phyloP scores from a whole-genome alignment of 306 rosid species.

The Quercus mongolica region DNA sequence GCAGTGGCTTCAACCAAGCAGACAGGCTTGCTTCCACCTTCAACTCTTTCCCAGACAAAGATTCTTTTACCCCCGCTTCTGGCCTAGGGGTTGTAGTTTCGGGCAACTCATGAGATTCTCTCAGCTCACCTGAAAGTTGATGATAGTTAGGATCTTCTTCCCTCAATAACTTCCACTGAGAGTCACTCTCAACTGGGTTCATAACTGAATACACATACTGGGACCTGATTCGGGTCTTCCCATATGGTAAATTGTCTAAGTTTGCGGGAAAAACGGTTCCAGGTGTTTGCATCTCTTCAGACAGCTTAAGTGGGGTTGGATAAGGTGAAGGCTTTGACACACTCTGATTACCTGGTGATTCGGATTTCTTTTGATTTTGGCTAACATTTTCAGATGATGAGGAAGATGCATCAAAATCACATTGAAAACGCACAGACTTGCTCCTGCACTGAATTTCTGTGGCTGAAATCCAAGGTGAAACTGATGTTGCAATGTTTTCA shows the following conservation, averaged over 20 bases:
- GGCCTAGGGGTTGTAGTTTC: conserved; percentile 38
- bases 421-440: conserved; percentile 80
- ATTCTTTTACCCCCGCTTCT: conserved; percentile 28
- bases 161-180: conserved; percentile 40
- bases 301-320: conserved; percentile 79
- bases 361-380: conserved; percentile 28
- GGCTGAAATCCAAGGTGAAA: conserved; percentile 36
- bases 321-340: conserved; percentile 49
- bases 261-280: conserved; percentile 83
- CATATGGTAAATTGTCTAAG: conserved; percentile 42
- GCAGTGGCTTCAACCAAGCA: conserved; percentile 59
- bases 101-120: conserved; percentile 38
- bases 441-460: conserved; percentile 44
- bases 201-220: conserved; percentile 56
- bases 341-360: conserved; percentile 47
- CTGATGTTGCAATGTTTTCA: conserved; percentile 35
- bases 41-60: conserved; percentile 33
- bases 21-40: conserved; percentile 63
- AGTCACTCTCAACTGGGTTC: conserved; percentile 38
- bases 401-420: conserved; percentile 43
- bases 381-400: conserved; percentile 43
- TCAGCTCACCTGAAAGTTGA: conserved; percentile 41
- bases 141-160: conserved; percentile 40
- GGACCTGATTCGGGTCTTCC: conserved; percentile 59
- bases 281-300: conserved; percentile 90